Conservation (phyloP, 2,329 filamentous ascomycete species). For the Torrubiella hemipterigena region DNA sequence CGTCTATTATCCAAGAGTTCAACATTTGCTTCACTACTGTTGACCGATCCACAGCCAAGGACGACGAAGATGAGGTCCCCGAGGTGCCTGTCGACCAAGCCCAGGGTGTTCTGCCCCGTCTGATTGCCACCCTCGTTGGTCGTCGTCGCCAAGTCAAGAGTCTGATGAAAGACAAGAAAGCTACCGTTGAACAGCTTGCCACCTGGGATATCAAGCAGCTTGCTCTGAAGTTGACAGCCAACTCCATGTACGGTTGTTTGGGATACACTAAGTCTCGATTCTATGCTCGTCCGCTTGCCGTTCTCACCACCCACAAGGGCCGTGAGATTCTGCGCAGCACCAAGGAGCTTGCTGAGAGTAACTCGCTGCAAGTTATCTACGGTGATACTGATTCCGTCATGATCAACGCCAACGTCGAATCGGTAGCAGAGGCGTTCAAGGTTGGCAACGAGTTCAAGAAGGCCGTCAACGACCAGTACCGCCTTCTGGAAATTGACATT, state of each 20-base stretch:
- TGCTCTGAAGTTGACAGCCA: conserved; percentile 92
- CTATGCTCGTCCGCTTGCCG: conserved; percentile 86
- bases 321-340: conserved; percentile 94
- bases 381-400: conserved; percentile 99
- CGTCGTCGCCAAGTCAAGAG: conserved; percentile 87
- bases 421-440: conserved; percentile 77
- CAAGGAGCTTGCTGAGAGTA: conserved; percentile 87
- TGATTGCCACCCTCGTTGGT: conserved; percentile 85
- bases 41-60: conserved; percentile 53
- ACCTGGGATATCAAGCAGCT: conserved; percentile 98
- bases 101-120: conserved; percentile 74
- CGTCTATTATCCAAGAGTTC: conserved; percentile 97
- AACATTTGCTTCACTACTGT: conserved; percentile 99
- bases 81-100: conserved; percentile 70
- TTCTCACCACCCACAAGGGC: conserved; percentile 93
- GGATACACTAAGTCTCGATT: conserved; percentile 96
- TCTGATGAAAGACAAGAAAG: conserved; percentile 88
- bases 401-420: conserved; percentile 98
- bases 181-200: conserved; percentile 74
- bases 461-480: conserved; percentile 88
- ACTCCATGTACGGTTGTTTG: conserved; percentile 98
- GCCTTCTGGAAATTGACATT: conserved; percentile 90
- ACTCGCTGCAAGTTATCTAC: conserved; percentile 89
- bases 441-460: conserved; percentile 93
- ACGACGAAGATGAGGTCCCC: conserved; percentile 80